Conservation (phyloP, 257 asterid genomes). For the Solanum medicagineum region DNA sequence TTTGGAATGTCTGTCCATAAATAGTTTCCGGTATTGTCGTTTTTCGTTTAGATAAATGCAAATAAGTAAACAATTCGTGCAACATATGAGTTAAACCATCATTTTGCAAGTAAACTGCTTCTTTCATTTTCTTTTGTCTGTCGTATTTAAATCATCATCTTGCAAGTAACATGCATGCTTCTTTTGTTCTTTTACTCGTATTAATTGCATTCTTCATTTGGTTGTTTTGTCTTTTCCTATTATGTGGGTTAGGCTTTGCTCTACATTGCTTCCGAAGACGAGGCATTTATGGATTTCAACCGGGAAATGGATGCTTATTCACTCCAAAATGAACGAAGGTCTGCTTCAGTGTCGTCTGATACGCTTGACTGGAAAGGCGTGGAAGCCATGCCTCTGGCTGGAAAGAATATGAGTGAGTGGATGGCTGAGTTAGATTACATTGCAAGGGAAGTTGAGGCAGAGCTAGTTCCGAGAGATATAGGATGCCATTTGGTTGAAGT, state of each 20-base stretch:
- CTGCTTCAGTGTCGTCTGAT: conserved; percentile 14
- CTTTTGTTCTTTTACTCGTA: background rate
- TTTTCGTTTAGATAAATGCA: background rate
- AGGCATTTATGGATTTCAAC: conserved; percentile 56
- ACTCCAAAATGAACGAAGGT: conserved; percentile 44
- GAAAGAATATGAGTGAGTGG: conserved; percentile 70
- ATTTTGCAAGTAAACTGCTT: background rate
- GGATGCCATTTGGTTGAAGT: conserved; percentile 77
- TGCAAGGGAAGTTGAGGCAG: conserved; percentile 87
- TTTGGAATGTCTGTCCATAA: background rate
- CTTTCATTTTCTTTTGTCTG: background rate
- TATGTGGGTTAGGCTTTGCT: conserved; percentile 50
- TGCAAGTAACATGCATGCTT: background rate
- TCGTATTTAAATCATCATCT: background rate
- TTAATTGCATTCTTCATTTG: background rate
- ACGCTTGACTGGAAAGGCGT: conserved; percentile 31
- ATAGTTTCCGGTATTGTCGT: background rate
- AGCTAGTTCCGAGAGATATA: conserved; percentile 66
- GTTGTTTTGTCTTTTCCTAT: background rate
- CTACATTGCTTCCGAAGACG: conserved; percentile 80
- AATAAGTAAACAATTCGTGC: background rate
- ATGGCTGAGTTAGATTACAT: conserved; percentile 59
- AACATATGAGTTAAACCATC: background rate
- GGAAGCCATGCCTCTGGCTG: conserved; percentile 65
- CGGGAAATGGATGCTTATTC: conserved; percentile 55